Evolutionary conservation across 2,329 filamentous ascomycete genomes (phyloP), one percentile per base, ranked within the genome.

Genomic region (Colletotrichum simmondsii): DNA sequence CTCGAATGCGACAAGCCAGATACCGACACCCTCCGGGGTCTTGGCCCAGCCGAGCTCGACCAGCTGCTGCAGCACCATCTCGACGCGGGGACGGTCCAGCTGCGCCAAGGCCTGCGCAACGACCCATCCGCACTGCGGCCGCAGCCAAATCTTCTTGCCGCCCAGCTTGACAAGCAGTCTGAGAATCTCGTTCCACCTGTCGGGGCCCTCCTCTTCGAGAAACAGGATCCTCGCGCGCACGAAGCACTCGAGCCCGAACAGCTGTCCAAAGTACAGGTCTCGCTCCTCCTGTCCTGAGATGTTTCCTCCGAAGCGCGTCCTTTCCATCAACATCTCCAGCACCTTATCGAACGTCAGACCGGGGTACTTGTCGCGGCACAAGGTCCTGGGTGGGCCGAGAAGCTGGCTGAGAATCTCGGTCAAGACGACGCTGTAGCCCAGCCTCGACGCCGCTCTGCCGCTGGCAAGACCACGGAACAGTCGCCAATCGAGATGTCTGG

Each of bases 391-490:
- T 16, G 85, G 77, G 1, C 90, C 90, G 78, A 93, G 93, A 5
- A 95, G 83, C 78, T 96, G 91, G 5, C 90, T 87, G 57, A 98
- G 81, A 10, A 97, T 85, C 82, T 98, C 95, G 0, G 95, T 93
- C 76, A 98, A 85, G 0, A 96, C 96, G 68, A 98, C 88, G 66
- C 95, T 97, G 81, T 97, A 98, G 4, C 97, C 97, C 63, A 97
- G 85, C 30, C 97, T 90, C 22, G 96, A 95, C 14, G 94, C 94
- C 84, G 98, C 98, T 70, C 95, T 92, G 67, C 95, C 93, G 80
- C 95, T 98, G 74, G 95, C 95, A 22, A 98, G 90, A 53, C 97
- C 97, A 67, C 94, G 91, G 81, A 98, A 94, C 49, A 99, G 86
- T 30, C 93, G 89, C 79, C 90, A 89, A 75, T 91, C 89, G 35